Percentiles rank a stretch among this genome's conserved stretches.
These are phyloP conservation scores for Pluteus cervinus DNA, from an alignment of 768 basidiomycete species.

Conservation along the genomic window DNA sequence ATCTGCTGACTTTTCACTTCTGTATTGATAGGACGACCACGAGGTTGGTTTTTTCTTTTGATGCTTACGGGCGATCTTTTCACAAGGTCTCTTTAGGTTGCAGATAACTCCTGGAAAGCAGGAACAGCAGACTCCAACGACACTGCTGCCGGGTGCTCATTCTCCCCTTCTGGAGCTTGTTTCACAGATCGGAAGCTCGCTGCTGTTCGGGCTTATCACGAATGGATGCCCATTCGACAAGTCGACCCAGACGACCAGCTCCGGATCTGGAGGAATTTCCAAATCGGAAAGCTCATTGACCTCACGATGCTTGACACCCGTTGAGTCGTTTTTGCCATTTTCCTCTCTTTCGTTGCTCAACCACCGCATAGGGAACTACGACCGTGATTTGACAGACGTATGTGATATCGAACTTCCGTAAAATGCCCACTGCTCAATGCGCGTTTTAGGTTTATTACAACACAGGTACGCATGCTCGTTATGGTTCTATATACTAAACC, in stretches of 20 bases:
- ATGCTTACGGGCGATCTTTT: slow-evolving; percentile 1
- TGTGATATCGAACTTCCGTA: too few relatives aligned
- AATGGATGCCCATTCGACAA: slow-evolving; percentile 60
- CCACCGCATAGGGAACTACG: slow-evolving; percentile 37
- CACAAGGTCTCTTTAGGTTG: slow-evolving; percentile 27
- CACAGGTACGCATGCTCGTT: slow-evolving; percentile 34
- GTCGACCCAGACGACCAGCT: slow-evolving; percentile 49
- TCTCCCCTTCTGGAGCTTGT: slow-evolving; percentile 47
- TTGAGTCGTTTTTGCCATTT: slow-evolving; percentile 15
- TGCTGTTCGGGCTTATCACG: slow-evolving; percentile 53
- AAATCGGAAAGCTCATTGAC: slow-evolving; percentile 57
- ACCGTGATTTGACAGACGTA: slow-evolving; percentile 53
- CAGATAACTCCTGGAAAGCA: slow-evolving; percentile 53
- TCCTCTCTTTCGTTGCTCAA: not conserved
- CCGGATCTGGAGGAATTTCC: slow-evolving; percentile 58
- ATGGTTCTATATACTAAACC: too few relatives aligned
- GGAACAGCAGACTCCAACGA: slow-evolving; percentile 53
- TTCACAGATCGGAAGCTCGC: slow-evolving; percentile 57
- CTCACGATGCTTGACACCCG: slow-evolving; percentile 60
- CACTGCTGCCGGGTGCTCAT: slow-evolving; percentile 39
- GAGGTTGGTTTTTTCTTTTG: slow-evolving; percentile 25
- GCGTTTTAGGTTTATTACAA: slow-evolving; percentile 39
- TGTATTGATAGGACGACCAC: slow-evolving; percentile 39
- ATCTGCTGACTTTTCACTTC: not conserved
- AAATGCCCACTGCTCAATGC: slow-evolving; percentile 1